These are phyloP conservation scores for Rosa hybrid DNA, from an alignment of 331 rosid species.

Conservation along the genomic window DNA sequence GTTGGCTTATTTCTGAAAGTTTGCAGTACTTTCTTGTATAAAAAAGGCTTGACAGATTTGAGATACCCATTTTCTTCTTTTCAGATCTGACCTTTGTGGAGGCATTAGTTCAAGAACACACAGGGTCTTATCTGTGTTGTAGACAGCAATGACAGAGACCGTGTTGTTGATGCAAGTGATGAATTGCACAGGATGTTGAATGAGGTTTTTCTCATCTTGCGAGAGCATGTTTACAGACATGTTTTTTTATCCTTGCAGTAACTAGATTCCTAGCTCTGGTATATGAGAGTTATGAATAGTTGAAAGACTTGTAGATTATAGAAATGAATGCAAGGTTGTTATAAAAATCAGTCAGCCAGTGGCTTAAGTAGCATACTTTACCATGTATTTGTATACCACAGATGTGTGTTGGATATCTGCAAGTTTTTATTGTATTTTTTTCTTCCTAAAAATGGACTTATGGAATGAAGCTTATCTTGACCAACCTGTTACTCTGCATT, in stretches of 20 bases:
- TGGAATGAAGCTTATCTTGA: neutral
- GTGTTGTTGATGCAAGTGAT: slow-evolving; percentile 99
- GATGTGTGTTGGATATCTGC: slow-evolving; percentile 9
- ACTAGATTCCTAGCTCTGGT: neutral
- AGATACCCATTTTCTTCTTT: slow-evolving; percentile 14
- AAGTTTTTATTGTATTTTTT: neutral
- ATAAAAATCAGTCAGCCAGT: neutral
- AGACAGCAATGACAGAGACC: slow-evolving; percentile 99
- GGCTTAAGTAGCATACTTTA: neutral
- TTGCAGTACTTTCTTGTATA: neutral
- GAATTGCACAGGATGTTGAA: slow-evolving; percentile 99
- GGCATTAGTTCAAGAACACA: slow-evolving; percentile 99
- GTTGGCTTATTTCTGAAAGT: neutral
- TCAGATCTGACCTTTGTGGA: slow-evolving; percentile 99
- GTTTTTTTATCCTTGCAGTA: neutral
- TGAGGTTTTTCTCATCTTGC: slow-evolving; percentile 59
- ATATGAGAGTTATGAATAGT: neutral
- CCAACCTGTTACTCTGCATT: neutral
- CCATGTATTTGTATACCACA: neutral
- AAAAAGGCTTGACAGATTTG: neutral
- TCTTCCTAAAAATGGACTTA: neutral
- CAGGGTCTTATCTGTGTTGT: slow-evolving; percentile 99
- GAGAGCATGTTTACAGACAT: neutral
- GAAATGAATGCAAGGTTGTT: neutral
- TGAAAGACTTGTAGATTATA: neutral